A percentile compares a stretch with the other conserved stretches of the same genome.
Conservation (phyloP, 2,329 filamentous ascomycete genomes). For the Tolypocladium ophioglossoides region DNA sequence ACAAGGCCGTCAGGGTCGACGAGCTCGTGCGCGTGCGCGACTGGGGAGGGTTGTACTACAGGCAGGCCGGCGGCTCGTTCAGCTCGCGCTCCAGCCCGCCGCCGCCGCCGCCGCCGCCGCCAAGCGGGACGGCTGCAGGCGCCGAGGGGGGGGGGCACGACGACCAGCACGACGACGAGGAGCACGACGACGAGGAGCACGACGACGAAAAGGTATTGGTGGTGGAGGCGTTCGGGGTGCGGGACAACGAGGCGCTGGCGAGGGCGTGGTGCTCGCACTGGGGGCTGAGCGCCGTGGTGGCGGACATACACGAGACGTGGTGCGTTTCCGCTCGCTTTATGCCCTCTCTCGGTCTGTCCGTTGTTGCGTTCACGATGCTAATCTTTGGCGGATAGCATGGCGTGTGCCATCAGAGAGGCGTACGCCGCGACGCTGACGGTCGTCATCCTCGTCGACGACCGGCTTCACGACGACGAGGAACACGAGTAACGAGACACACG, state of each 20-base stretch:
- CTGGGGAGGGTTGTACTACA: slow-evolving; percentile 44
- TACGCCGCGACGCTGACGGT: slow-evolving; percentile 65
- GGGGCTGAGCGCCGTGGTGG: slow-evolving; percentile 61
- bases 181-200: slow-evolving; percentile 24
- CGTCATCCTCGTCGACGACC: slow-evolving; percentile 54
- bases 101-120: slow-evolving; percentile 8
- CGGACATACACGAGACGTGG: slow-evolving; percentile 59
- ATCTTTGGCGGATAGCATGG: slow-evolving; percentile 38
- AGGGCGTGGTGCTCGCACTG: slow-evolving; percentile 70
- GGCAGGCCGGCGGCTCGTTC: slow-evolving; percentile 10
- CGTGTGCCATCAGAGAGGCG: slow-evolving; percentile 64
- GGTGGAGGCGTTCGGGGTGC: slow-evolving; percentile 61
- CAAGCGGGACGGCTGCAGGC: slow-evolving; percentile 1
- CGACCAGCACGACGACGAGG: neutral
- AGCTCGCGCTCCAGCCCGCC: slow-evolving; percentile 25
- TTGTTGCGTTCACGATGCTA: slow-evolving; percentile 1
- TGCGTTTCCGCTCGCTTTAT: slow-evolving; percentile 22
- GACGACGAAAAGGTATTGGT: slow-evolving; percentile 58
- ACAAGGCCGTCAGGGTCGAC: slow-evolving; percentile 48
- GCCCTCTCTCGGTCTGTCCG: neutral
- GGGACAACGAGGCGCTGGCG: slow-evolving; percentile 66
- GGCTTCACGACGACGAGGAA: slow-evolving; percentile 33
- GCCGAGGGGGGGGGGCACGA: slow-evolving; percentile 1
- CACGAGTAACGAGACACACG: neutral
- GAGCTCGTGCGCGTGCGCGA: slow-evolving; percentile 54